phyloP scores from a whole-genome alignment of 2,329 filamentous ascomycete genomes.

The Colletotrichum orbiculare region DNA sequence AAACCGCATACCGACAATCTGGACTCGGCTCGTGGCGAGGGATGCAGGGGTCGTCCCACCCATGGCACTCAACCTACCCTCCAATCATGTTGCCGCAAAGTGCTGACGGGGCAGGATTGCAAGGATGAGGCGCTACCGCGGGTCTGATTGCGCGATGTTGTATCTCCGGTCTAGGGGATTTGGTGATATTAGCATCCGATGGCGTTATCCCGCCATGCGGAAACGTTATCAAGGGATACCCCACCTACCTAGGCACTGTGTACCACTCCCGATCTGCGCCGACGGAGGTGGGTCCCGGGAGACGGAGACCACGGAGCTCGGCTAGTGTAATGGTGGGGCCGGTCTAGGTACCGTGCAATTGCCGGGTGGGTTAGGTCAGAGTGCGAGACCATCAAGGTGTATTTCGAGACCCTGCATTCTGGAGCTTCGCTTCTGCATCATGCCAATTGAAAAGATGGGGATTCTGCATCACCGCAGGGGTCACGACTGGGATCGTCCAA shows the following conservation, averaged over 20 bases:
- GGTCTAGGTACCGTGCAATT: neutral
- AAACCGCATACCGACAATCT: slow-evolving; percentile 13
- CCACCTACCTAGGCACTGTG: no score
- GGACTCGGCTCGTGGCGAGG: slow-evolving; percentile 12
- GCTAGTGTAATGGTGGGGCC: neutral
- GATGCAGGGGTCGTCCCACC: slow-evolving; percentile 10
- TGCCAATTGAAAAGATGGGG: slow-evolving; percentile 2
- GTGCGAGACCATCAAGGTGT: slow-evolving; percentile 21
- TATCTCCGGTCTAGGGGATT: neutral
- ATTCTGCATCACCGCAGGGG: neutral
- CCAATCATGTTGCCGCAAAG: slow-evolving; percentile 24
- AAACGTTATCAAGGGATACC: neutral
- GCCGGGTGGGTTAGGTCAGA: no score
- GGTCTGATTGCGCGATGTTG: slow-evolving; percentile 3
- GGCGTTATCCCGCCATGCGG: slow-evolving; percentile 19
- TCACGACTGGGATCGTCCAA: neutral
- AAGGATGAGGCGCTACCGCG: slow-evolving; percentile 12
- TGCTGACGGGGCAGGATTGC: slow-evolving; percentile 31
- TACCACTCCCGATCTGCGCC: neutral
- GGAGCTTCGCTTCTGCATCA: neutral
- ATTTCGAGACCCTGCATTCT: slow-evolving; percentile 13
- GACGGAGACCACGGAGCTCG: neutral
- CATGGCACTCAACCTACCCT: neutral
- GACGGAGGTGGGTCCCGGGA: slow-evolving; percentile 7
- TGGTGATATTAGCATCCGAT: no score